phyloP scores from a whole-genome alignment of 2,329 filamentous ascomycete species.

The Penicillium crustosum region DNA sequence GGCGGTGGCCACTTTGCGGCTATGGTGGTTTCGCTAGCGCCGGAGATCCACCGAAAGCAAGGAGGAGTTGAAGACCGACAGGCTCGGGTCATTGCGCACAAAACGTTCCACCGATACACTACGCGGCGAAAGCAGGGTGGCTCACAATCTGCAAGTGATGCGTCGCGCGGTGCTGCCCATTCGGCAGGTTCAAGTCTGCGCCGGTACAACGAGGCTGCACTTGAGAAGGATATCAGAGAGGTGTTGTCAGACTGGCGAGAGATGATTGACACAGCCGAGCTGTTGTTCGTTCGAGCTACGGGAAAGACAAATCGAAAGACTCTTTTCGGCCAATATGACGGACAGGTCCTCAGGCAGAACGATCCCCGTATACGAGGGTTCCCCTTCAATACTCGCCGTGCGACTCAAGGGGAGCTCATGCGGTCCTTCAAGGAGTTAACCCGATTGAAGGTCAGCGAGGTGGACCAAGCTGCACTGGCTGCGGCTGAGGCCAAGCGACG shows the following conservation, averaged over 20 bases:
- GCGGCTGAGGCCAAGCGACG: constrained; percentile 52
- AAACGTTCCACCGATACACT: constrained; percentile 97
- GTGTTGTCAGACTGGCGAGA: constrained; percentile 81
- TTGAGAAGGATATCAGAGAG: constrained; percentile 82
- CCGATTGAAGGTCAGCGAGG: constrained; percentile 76
- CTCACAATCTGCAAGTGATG: constrained; percentile 89
- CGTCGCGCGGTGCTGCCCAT: constrained; percentile 88
- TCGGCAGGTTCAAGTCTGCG: constrained; percentile 88
- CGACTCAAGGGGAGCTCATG: constrained; percentile 93
- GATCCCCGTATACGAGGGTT: constrained; percentile 82
- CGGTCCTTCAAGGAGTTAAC: constrained; percentile 92
- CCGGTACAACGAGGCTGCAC: constrained; percentile 88
- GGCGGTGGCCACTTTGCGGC: constrained; percentile 96
- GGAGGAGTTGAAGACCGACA: constrained; percentile 75
- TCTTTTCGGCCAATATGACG: constrained; percentile 87
- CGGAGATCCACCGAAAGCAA: constrained; percentile 70
- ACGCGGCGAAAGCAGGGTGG: constrained; percentile 95
- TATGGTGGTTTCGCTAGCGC: constrained; percentile 88
- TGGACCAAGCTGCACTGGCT: constrained; percentile 66
- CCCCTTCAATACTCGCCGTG: constrained; percentile 86
- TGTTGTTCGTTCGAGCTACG: constrained; percentile 86
- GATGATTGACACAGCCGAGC: constrained; percentile 77
- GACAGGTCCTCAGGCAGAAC: constrained; percentile 74
- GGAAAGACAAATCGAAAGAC: constrained; percentile 83
- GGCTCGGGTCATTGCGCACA: constrained; percentile 86